A percentile compares a stretch with the other conserved stretches of the same genome.
phyloP scores from a whole-genome alignment of 306 rosid species.

The Alnus rubra region DNA sequence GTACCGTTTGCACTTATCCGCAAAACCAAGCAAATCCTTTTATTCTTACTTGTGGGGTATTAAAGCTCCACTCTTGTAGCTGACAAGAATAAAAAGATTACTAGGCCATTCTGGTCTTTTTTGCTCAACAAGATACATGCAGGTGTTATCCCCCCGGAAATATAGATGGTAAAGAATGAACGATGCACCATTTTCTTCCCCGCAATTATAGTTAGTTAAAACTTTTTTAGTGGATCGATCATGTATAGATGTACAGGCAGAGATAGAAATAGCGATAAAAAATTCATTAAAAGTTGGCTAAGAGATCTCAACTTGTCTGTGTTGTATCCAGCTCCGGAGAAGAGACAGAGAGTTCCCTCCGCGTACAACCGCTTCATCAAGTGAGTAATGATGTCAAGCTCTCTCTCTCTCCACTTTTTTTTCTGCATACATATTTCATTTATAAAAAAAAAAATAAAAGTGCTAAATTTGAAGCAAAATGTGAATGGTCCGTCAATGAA shows the following conservation, averaged over 20 bases:
- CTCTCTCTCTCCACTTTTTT: background rate
- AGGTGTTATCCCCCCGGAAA: constrained; percentile 8
- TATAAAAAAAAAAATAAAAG: background rate
- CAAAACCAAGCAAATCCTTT: background rate
- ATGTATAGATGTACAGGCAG: background rate
- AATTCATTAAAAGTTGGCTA: constrained; percentile 24
- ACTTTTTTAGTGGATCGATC: constrained; percentile 7
- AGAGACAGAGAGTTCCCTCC: constrained; percentile 99
- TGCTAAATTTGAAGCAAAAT: constrained; percentile 1
- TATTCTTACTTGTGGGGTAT: background rate
- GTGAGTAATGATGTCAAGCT: constrained; percentile 45
- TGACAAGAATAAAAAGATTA: background rate
- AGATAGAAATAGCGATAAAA: background rate
- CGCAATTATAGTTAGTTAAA: constrained; percentile 38
- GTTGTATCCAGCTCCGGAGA: constrained; percentile 85
- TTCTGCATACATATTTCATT: background rate
- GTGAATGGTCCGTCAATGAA: constrained; percentile 5
- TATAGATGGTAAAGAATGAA: constrained; percentile 20
- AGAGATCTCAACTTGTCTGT: constrained; percentile 41
- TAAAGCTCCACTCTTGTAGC: background rate
- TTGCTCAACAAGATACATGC: background rate
- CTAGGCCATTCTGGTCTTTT: too few species aligned
- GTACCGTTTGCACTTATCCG: background rate
- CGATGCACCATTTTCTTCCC: constrained; percentile 31
- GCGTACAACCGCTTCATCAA: constrained; percentile 99